A percentile compares a stretch with the other conserved stretches of the same genome.
phyloP scores from a whole-genome alignment of 306 rosid genomes.

The Castanea mollissima region DNA sequence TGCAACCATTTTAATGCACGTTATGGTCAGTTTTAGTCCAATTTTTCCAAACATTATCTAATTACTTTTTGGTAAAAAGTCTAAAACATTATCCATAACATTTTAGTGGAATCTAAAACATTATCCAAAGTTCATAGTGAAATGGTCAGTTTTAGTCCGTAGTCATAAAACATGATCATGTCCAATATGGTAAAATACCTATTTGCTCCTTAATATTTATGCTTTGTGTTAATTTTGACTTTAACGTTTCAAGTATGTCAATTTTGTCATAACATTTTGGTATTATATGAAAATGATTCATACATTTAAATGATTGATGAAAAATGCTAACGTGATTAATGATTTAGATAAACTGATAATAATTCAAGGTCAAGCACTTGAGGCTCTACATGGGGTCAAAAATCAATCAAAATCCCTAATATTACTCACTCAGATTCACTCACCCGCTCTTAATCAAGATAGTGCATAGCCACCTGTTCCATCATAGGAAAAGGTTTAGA shows the following conservation, averaged over 20 bases:
- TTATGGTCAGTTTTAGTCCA: background rate
- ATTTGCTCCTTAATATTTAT: background rate
- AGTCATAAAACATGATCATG: background rate
- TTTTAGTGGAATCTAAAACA: background rate
- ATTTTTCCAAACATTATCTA: background rate
- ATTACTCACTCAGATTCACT: no score
- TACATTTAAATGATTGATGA: no score
- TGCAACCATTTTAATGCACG: background rate
- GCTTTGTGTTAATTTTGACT: no score
- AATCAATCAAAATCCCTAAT: no score
- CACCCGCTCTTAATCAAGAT: background rate
- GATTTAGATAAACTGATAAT: no score
- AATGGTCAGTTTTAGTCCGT: background rate
- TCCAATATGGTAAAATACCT: no score
- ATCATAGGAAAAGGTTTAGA: conserved; percentile 41
- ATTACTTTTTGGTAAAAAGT: background rate
- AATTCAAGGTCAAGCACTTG: no score
- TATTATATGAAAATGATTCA: no score
- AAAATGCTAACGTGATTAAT: no score
- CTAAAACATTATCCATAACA: background rate
- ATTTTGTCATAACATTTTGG: no score
- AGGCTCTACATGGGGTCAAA: no score
- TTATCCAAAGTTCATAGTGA: background rate
- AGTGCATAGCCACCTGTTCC: conserved; percentile 26
- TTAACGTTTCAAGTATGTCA: no score